Evolutionary conservation across 805 yeast genomes (phyloP), one percentile per base, ranked within the genome.

Genomic region (Blastobotrys americana): DNA sequence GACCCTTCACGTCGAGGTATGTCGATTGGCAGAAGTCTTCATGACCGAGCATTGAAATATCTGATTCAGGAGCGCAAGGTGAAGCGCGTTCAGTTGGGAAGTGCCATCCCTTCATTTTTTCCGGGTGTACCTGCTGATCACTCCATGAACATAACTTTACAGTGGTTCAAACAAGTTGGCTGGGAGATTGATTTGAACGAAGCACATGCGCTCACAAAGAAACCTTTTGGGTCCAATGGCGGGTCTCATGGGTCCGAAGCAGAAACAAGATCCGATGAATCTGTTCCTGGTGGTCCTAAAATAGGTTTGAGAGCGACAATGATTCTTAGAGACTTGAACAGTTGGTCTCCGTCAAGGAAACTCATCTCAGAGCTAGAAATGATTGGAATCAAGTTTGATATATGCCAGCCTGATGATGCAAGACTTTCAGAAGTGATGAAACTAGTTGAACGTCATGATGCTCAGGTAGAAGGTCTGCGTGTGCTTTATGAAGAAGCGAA

Each of bases 301-400:
- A 25, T 38, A 15, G 22, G 16, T 42, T 44, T 40, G 8, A 41
- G 49, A 22, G 39, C 44, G 17, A 52, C 52, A 13, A 64, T 77
- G 71, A 52, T 67, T 13, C 55, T 78, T 42, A 56, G 69, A 15
- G 56, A 71, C 41, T 53, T 76, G 21, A 57, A 59, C 3, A 57
- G 61, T 23, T 77, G 82, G 82, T 66, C 59, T 48, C 77, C 78
- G 3, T 73, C 80, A 2, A 69, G 72, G 46, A 74, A 74, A 51
- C 68, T 77, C 4, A 73, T 76, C 35, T 61, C 73, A 41, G 79
- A 74, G 49, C 65, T 78, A 49, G 75, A 73, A 64, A 73, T 76
- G 45, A 75, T 76, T 34, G 80, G 81, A 2, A 72, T 77, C 10
- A 61, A 76, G 49, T 77, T 78, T 58, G 80, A 76, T 52, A 66